Percentiles rank a stretch among this genome's conserved stretches.
These are phyloP conservation scores for Pezicula carpinea DNA, from an alignment of 2,329 filamentous ascomycete species.

Conservation along the genomic window DNA sequence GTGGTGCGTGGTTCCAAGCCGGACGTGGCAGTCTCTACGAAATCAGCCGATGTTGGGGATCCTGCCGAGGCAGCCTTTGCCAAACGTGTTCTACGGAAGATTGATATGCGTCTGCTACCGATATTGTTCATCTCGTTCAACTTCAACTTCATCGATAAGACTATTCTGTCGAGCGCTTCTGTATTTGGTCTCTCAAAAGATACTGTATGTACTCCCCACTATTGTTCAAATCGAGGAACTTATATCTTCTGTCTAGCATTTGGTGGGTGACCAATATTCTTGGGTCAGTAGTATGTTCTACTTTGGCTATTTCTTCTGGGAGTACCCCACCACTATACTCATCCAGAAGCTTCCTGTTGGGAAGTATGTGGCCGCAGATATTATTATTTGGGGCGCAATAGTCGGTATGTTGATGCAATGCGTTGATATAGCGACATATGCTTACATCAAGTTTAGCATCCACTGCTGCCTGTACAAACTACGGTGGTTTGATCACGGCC, in stretches of 20 bases:
- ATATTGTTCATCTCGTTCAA: slow-evolving; percentile 53
- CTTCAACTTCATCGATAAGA: slow-evolving; percentile 43
- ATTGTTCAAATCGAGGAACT: background rate
- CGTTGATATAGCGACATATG: background rate
- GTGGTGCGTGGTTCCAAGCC: background rate
- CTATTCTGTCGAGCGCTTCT: slow-evolving; percentile 34
- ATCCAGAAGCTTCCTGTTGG: slow-evolving; percentile 30
- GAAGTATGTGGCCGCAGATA: slow-evolving; percentile 34
- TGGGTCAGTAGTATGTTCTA: slow-evolving; percentile 43
- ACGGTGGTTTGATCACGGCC: slow-evolving; percentile 40
- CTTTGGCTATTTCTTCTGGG: slow-evolving; percentile 35
- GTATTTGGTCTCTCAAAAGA: slow-evolving; percentile 42
- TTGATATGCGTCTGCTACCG: slow-evolving; percentile 49
- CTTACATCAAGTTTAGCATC: background rate
- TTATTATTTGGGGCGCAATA: slow-evolving; percentile 1
- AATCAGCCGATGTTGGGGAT: background rate
- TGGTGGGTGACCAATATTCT: slow-evolving; percentile 41
- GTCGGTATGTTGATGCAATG: slow-evolving; percentile 21
- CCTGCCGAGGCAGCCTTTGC: slow-evolving; percentile 14
- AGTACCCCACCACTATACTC: slow-evolving; percentile 46
- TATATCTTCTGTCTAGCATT: slow-evolving; percentile 15
- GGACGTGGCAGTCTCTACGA: background rate
- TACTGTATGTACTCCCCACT: slow-evolving; percentile 33
- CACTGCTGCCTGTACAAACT: slow-evolving; percentile 44
- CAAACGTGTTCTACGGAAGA: slow-evolving; percentile 45